Conservation (phyloP, 352 stramenopile genomes). For the Phytophthora tubulina region DNA sequence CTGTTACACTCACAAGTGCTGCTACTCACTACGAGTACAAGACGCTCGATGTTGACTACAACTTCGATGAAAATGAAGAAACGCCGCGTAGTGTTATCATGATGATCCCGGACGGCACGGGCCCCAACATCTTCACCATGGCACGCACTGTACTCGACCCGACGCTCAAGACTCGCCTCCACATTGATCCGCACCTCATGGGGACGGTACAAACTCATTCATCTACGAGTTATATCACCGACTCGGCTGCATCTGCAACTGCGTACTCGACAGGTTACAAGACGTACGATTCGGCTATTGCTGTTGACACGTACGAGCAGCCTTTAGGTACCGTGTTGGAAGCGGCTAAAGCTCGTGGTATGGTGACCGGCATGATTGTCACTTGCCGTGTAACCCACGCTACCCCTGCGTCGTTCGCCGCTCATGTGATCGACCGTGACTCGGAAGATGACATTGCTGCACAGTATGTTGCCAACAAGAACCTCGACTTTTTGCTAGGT, state of each 20-base stretch:
- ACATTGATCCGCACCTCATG: constrained; percentile 68
- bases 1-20: constrained; percentile 37
- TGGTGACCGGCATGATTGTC: constrained; percentile 78
- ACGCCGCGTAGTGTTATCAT: constrained; percentile 67
- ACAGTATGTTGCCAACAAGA: constrained; percentile 75
- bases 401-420: constrained; percentile 63
- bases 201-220: constrained; percentile 71
- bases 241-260: constrained; percentile 64
- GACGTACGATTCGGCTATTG: constrained; percentile 70
- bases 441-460: constrained; percentile 65
- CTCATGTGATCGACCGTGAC: constrained; percentile 63
- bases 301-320: constrained; percentile 64
- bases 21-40: constrained; percentile 66
- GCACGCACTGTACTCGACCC: constrained; percentile 68
- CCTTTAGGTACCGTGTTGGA: constrained; percentile 72
- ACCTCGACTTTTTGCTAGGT: constrained; percentile 71
- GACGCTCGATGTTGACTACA: constrained; percentile 71
- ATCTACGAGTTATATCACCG: constrained; percentile 74
- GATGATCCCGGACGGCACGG: constrained; percentile 79
- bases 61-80: constrained; percentile 57
- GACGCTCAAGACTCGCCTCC: constrained; percentile 58
- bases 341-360: constrained; percentile 65
- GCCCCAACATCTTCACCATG: constrained; percentile 71
- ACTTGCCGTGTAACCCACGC: constrained; percentile 74
- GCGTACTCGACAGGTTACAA: constrained; percentile 74